Conservation (phyloP, 371 early-diverging fungal genomes). For the Mortierella sp. region DNA sequence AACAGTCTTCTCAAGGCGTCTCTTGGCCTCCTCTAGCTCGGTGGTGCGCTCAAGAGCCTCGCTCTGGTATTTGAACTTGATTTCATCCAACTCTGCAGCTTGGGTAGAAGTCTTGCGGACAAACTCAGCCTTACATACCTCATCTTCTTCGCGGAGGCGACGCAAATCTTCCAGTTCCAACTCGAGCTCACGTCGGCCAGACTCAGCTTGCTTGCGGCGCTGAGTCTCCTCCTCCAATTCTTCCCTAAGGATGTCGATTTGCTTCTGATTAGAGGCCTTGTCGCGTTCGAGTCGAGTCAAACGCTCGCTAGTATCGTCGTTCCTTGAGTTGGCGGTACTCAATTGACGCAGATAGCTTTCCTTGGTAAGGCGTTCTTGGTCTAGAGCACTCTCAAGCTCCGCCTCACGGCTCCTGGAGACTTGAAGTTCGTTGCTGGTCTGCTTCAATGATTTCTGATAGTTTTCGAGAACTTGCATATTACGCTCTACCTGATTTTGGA, state of each 20-base stretch:
- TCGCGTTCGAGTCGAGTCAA: constrained; percentile 70
- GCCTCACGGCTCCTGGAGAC: constrained; percentile 55
- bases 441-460: constrained; percentile 68
- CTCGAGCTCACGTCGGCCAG: constrained; percentile 45
- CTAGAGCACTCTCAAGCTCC: constrained; percentile 62
- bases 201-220: constrained; percentile 63
- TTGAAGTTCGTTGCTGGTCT: constrained; percentile 65
- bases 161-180: constrained; percentile 67
- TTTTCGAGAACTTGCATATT: constrained; percentile 47
- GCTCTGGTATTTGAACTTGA: constrained; percentile 74
- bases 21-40: constrained; percentile 75
- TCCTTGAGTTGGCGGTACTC: constrained; percentile 59
- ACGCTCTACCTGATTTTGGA: constrained; percentile 63
- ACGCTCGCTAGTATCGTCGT: constrained; percentile 69
- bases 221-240: constrained; percentile 74
- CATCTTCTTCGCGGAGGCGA: constrained; percentile 77
- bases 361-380: constrained; percentile 62
- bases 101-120: constrained; percentile 68
- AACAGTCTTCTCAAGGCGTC: constrained; percentile 71
- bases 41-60: constrained; percentile 66
- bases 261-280: constrained; percentile 62
- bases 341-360: constrained; percentile 68
- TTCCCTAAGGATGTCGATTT: constrained; percentile 65
- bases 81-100: constrained; percentile 74
- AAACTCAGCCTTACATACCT: constrained; percentile 66